phyloP scores from a whole-genome alignment of 176 grass and related monocot genomes.

The Zea mays region DNA sequence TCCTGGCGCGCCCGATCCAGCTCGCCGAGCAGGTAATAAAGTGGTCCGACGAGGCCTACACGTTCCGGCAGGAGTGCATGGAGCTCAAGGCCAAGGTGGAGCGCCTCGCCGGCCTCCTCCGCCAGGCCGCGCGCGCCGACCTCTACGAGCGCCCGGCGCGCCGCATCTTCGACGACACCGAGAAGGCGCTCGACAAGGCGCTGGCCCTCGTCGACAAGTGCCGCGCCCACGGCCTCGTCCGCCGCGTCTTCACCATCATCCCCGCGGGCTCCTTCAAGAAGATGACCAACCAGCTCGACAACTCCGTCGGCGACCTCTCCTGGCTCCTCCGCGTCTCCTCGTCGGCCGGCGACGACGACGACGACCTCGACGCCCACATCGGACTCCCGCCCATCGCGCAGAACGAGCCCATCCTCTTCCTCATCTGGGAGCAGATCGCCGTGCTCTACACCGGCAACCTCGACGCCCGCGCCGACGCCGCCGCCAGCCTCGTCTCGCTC shows the following conservation, averaged over 20 bases:
- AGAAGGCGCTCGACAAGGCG: conserved; percentile 93
- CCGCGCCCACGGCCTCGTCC: conserved; percentile 68
- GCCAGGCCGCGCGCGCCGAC: conserved; percentile 70
- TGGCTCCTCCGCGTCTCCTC: conserved; percentile 95
- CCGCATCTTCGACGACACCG: conserved; percentile 87
- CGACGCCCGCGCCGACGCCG: conserved; percentile 80
- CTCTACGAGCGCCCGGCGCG: conserved; percentile 80
- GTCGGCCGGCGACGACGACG: conserved; percentile 49
- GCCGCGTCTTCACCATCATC: conserved; percentile 92
- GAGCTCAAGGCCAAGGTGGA: conserved; percentile 74
- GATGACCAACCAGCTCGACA: conserved; percentile 85
- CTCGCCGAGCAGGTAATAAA: conserved; percentile 75
- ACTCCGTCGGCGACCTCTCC: conserved; percentile 85
- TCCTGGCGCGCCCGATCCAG: conserved; percentile 86
- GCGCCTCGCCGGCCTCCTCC: conserved; percentile 58
- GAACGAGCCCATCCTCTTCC: conserved; percentile 99
- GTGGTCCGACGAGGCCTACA: conserved; percentile 62
- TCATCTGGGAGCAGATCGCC: conserved; percentile 99
- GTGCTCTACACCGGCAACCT: conserved; percentile 84
- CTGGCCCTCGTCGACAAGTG: conserved; percentile 73
- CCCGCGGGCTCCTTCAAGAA: conserved; percentile 78
- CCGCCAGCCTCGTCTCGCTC: conserved; percentile 87
- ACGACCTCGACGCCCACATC: conserved; percentile 74
- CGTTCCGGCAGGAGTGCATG: conserved; percentile 68
- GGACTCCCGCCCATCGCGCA: conserved; percentile 93